Conservation (phyloP, 768 basidiomycete species). For the Hydnomerulius pinastri region DNA sequence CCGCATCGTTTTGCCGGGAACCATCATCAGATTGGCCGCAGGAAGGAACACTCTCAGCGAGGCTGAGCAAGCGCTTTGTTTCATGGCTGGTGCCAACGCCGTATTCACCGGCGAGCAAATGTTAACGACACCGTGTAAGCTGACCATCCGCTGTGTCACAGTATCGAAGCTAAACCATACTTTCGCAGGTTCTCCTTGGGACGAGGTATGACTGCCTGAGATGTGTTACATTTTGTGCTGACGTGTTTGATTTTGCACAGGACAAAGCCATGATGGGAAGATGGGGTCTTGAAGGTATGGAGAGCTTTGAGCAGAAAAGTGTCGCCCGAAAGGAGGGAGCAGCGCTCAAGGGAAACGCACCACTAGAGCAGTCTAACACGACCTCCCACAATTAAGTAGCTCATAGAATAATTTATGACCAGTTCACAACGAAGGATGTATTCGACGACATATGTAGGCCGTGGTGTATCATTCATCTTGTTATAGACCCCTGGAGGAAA, state of each 20-base stretch:
- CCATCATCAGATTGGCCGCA: slow-evolving; percentile 94
- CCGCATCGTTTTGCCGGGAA: slow-evolving; percentile 85
- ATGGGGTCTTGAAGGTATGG: slow-evolving; percentile 93
- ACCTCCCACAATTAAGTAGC: neutral
- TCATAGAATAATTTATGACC: neutral
- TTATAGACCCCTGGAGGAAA: too few relatives aligned
- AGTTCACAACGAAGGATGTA: too few relatives aligned
- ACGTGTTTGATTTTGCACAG: slow-evolving; percentile 33
- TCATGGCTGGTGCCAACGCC: slow-evolving; percentile 98
- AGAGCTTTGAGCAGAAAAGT: slow-evolving; percentile 76
- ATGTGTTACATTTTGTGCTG: neutral
- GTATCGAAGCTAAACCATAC: slow-evolving; percentile 7
- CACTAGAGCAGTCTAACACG: slow-evolving; percentile 2
- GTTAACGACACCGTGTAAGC: slow-evolving; percentile 94
- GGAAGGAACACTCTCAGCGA: slow-evolving; percentile 88
- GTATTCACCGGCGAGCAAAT: slow-evolving; percentile 98
- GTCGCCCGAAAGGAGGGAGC: slow-evolving; percentile 56
- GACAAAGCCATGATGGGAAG: slow-evolving; percentile 93
- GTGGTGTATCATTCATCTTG: too few relatives aligned
- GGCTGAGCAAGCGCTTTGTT: slow-evolving; percentile 95
- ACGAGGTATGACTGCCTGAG: slow-evolving; percentile 56
- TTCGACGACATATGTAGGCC: too few relatives aligned
- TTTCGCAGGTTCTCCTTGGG: slow-evolving; percentile 83
- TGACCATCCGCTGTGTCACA: neutral
- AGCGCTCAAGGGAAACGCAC: slow-evolving; percentile 17